Evolutionary conservation across 2,329 filamentous ascomycete genomes (phyloP).

Genomic region (Cladosporium sp.): DNA sequence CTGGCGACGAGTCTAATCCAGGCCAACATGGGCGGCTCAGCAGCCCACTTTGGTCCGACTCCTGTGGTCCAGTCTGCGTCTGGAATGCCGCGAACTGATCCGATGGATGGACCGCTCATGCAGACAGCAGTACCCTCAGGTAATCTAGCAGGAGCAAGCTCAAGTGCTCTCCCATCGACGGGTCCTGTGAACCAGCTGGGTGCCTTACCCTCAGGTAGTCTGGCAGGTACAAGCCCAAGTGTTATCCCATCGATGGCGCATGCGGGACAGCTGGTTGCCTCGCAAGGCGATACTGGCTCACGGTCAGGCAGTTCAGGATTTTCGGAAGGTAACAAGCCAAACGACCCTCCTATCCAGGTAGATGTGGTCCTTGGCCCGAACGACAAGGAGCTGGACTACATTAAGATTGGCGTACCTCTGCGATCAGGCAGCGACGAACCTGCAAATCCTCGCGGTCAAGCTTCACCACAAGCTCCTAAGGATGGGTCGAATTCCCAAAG

Average conservation of each 20-base stretch:
- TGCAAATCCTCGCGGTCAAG: neutral
- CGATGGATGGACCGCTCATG: too few relatives aligned
- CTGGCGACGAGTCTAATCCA: neutral
- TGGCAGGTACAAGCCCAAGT: too few relatives aligned
- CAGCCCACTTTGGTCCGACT: neutral
- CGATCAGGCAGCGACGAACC: neutral
- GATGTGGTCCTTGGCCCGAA: neutral
- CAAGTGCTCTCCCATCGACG: neutral
- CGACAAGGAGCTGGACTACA: neutral
- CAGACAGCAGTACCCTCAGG: neutral
- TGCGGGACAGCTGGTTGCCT: neutral
- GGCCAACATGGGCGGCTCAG: neutral
- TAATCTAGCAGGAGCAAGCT: neutral
- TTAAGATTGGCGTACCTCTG: neutral
- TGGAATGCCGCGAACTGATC: too few relatives aligned
- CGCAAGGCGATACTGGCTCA: neutral
- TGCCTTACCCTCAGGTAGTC: neutral
- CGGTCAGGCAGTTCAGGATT: neutral
- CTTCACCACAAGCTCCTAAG: too few relatives aligned
- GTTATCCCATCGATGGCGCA: neutral
- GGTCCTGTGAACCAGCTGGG: too few relatives aligned
- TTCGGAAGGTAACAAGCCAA: neutral
- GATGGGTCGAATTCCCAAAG: too few relatives aligned
- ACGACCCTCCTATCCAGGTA: neutral
- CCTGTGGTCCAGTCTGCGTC: neutral